Base-by-base conservation (phyloP, 2,329 filamentous ascomycete species). In the Fusarium torulosum region DNA sequence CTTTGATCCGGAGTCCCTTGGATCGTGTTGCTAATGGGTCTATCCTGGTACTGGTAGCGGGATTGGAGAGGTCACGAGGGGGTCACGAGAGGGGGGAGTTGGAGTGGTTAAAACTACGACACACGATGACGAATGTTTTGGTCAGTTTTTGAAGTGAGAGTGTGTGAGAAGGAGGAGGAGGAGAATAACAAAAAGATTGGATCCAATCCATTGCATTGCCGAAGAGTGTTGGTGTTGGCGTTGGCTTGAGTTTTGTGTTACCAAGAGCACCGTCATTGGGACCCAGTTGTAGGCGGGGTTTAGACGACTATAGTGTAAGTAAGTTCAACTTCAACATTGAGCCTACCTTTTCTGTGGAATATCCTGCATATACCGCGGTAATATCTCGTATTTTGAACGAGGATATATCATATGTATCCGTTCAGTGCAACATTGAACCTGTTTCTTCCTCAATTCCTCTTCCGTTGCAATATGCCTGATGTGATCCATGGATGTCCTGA, bases 401-500 rank as follows among this genome's bases (percentile, higher is more conserved):
- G 21, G 17, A 19, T 37, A 37, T 37, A 8, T 37, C 35, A 19
- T 8, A 8, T 5, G 17, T 37, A n/a, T 37, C 19, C 29, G 14
- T 13, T 7, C 19, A 37, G 21, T 64, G 38, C 25, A 43, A 63
- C 47, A 29, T 14, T 31, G 41, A 53, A 37, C 41, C 51, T 53
- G 46, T 58, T 56, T 59, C 50, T 56, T 57, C 50, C 31, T 58
- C 49, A 37, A 15, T 33, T 44, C 27, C 58, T 35, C 49, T 46
- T 50, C 43, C 55, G 43, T 53, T 47, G 46, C 31, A 55, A 61
- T 70, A 63, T 69, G 69, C 71, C 64, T 72, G 66, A 68, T 68
- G 66, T 66, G 66, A 69, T 69, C 56, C 66, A 68, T 59, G 66
- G 67, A 72, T 72, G 65, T 58, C 54, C 66, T 67, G 59, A 65